Base-by-base conservation (phyloP, 345 rosid species). In the Turnera subulata region DNA sequence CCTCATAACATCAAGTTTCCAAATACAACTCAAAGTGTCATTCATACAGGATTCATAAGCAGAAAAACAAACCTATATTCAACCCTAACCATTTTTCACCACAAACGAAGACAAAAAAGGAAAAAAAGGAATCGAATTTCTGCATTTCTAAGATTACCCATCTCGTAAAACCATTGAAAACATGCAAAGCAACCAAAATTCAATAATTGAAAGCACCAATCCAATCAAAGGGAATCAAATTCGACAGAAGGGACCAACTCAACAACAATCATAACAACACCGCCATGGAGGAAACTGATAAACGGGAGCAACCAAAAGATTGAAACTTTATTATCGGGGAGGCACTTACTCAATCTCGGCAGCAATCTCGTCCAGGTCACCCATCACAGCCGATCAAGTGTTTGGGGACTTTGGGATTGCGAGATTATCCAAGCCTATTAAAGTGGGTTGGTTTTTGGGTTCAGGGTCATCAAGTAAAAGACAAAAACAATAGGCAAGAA, bases 301-400 rank as follows among this genome's bases (percentile, higher is more conserved):
- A 2, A 8, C 37, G 18, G 1, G n/a, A n/a, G 13, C 11, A 13
- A 38, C 47, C 38, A 43, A 44, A 53, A 11, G 2, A 58, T n/a
- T 0, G 32, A 21, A 11, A 11, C 17, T 11, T 42, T 18, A 19
- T 15, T 17, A n/a, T n/a, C n/a, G n/a, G n/a, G n/a, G 1, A 6
- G 32, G 35, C 51, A 12, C 56, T 64, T 47, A 81, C 86, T 80
- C 50, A 53, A 76, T 76, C 65, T 81, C 86, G 54, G 70, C 70
- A 46, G 73, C 85, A 70, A 77, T 71, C 57, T 75, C 80, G 55
- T 78, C 86, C 54, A 71, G 59, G 33, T 76, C 84, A 55, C 67
- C 81, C 84, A 75, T 77, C 62, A 32, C 57, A 67, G 12, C 0
- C 5, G 32, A 16, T 44, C 9, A 56, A 45, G 63, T 25, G 16